Evolutionary conservation across 139 green algal species (phyloP).

Genomic region (Micractinium sp.): DNA sequence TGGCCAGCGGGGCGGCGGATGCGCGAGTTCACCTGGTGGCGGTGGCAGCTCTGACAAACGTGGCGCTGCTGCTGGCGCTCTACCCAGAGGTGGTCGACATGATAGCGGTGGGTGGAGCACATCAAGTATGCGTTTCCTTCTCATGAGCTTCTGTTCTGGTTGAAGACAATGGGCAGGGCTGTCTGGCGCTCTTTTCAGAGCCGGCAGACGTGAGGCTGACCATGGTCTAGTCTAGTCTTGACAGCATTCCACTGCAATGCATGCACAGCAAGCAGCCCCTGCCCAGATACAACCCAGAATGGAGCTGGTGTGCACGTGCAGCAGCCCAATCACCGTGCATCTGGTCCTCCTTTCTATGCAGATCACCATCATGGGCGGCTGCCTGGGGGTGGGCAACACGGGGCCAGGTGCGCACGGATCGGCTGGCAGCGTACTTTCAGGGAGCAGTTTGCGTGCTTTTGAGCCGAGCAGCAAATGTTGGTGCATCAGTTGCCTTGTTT

Average conservation of each 20-base stretch:
- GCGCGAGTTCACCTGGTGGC: constrained; percentile 73
- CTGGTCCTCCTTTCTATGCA: constrained; percentile 37
- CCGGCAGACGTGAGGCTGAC: too few species aligned
- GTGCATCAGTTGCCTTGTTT: too few species aligned
- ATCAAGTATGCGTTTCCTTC: constrained; percentile 39
- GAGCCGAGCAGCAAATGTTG: background rate
- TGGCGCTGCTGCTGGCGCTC: constrained; percentile 85
- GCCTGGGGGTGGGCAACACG: constrained; percentile 75
- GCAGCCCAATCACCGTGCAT: too few species aligned
- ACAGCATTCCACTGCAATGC: too few species aligned
- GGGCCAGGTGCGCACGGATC: background rate
- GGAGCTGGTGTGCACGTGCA: too few species aligned
- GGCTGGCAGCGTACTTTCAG: background rate
- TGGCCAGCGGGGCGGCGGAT: background rate
- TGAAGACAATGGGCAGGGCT: too few species aligned
- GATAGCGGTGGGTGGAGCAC: constrained; percentile 72
- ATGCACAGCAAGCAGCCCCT: background rate
- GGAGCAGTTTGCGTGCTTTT: background rate
- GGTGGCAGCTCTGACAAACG: constrained; percentile 93
- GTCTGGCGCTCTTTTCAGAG: background rate
- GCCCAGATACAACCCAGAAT: background rate
- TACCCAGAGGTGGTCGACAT: constrained; percentile 80
- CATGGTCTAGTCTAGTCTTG: too few species aligned
- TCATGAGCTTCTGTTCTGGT: too few species aligned
- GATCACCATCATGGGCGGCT: constrained; percentile 85